Base-by-base conservation (phyloP, 495 filamentous ascomycete genomes). In the Beverwykella pulmonaria region DNA sequence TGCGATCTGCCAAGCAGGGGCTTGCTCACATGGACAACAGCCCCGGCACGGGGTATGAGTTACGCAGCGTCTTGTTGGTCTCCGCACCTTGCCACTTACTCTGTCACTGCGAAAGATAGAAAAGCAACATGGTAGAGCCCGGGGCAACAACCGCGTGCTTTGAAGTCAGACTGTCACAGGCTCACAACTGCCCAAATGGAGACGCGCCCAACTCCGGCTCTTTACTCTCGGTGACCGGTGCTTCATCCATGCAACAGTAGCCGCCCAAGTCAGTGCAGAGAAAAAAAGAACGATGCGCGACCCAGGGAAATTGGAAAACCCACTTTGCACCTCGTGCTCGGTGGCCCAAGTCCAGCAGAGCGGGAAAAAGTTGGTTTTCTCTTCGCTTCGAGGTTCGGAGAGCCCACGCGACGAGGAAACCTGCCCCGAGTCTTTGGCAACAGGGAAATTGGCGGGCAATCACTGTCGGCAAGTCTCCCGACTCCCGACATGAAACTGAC, bases 1-100 rank as follows among this genome's bases (percentile, higher is more conserved):
- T 39, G n/a, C 29, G 49, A 26, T 26, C 39, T 50, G 61, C 64
- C 55, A 67, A 56, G 57, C 64, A 67, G 50, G 64, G 64, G 64
- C 36, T 20, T 61, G 58, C 54, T 23, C 64, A 67, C 64, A 67
- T 67, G 64, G 53, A 19, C 64, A 67, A 20, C 25, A 53, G 30
- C 61, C 50, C 39, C 25, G 41, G 20, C 48, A 53, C 52, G 59
- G 17, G 44, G 22, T 19, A 54, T 60, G 63, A 57, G 25, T 50
- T 55, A 52, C 64, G 49, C 25, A 7, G 41, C 15, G 14, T 67
- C 26, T 26, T 39, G 58, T 61, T 67, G 57, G 64, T 56, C 48
- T 61, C 23, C n/a, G 17, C 39, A 44, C 15, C 39, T 14, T 3
- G 39, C 2, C 6, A 44, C 6, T n/a, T 36, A 27, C 55, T 20